A percentile compares a stretch with the other conserved stretches of the same genome.
These are phyloP conservation scores for Diaporthe batatas DNA, from an alignment of 2,329 filamentous ascomycete species.

Conservation along the genomic window DNA sequence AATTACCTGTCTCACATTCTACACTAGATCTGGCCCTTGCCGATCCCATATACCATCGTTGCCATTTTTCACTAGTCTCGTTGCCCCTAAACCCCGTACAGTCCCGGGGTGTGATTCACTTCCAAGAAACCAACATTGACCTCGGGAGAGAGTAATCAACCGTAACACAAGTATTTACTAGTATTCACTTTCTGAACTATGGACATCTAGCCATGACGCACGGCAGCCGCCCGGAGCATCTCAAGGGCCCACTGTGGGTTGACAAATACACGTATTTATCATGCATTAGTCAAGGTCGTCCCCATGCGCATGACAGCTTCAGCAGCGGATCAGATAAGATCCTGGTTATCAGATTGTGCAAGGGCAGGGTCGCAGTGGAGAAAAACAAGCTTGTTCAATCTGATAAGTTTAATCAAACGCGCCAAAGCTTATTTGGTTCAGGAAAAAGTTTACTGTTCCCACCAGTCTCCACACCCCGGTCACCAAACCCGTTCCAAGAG, in stretches of 20 bases:
- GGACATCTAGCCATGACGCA: too few relatives aligned
- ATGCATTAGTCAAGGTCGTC: background rate
- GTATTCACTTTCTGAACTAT: background rate
- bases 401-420: conserved; percentile 27
- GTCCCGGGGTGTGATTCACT: too few relatives aligned
- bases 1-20: background rate
- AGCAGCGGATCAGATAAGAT: conserved; percentile 24
- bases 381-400: conserved; percentile 19
- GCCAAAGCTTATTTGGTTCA: conserved; percentile 5
- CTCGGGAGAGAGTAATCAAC: too few relatives aligned
- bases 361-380: background rate
- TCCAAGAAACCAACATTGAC: too few relatives aligned
- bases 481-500: background rate
- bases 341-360: conserved; percentile 8
- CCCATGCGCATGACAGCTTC: background rate
- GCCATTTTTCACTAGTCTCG: background rate
- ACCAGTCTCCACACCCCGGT: conserved; percentile 2
- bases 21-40: background rate
- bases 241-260: background rate
- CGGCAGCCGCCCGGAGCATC: background rate
- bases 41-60: background rate
- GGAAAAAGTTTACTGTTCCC: conserved; percentile 13
- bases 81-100: too few relatives aligned
- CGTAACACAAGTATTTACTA: too few relatives aligned
- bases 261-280: background rate